phyloP scores from a whole-genome alignment of 2,329 filamentous ascomycete genomes.

The Colletotrichum endophyticum region DNA sequence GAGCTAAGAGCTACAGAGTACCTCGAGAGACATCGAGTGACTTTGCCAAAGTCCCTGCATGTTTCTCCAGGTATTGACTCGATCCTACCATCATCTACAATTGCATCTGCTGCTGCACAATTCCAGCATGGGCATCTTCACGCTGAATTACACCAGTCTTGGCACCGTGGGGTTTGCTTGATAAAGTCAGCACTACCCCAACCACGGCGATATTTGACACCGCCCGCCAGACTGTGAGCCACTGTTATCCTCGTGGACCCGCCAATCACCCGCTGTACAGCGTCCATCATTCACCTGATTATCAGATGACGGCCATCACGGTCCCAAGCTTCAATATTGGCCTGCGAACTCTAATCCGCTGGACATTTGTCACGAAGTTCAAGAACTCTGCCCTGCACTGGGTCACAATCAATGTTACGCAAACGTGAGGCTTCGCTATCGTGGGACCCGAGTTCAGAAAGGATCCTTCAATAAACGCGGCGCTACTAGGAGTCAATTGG shows the following conservation, averaged over 20 bases:
- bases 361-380: background rate
- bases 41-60: slow-evolving; percentile 1
- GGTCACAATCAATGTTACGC: background rate
- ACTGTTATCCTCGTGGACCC: background rate
- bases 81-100: background rate
- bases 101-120: background rate
- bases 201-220: background rate
- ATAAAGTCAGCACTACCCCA: background rate
- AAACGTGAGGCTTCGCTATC: background rate
- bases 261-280: background rate
- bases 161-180: background rate
- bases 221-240: background rate
- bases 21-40: background rate
- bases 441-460: background rate
- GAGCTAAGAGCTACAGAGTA: background rate
- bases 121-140: background rate
- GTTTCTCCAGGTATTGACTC: background rate
- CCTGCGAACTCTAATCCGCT: background rate
- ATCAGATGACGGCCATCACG: background rate
- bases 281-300: background rate
- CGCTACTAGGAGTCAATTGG: background rate
- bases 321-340: background rate
- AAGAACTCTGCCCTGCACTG: background rate
- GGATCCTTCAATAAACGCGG: background rate
- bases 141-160: background rate